Percentiles rank a stretch among this genome's conserved stretches.
Evolutionary conservation across 176 grass and related monocot genomes (phyloP).

Genomic region (Phragmites australis): DNA sequence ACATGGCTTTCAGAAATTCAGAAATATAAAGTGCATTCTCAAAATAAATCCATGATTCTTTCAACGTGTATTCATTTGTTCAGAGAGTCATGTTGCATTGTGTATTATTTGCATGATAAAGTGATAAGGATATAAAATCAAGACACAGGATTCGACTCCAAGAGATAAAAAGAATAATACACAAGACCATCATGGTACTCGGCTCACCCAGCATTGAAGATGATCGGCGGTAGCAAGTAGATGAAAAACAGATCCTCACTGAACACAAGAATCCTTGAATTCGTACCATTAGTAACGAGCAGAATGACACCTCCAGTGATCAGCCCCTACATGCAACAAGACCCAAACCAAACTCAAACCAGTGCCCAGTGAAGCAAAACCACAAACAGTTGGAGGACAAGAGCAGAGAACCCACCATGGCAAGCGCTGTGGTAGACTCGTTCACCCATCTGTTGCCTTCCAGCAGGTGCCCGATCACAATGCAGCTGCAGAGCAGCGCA

Average conservation of each 20-base stretch:
- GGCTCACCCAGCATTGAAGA: conserved; percentile 96
- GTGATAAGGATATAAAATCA: neutral
- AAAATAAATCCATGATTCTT: neutral
- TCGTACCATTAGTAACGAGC: conserved; percentile 49
- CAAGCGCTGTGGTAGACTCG: conserved; percentile 78
- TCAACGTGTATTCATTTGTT: neutral
- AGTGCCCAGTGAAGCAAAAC: conserved; percentile 6
- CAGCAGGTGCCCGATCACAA: conserved; percentile 87
- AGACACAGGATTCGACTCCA: neutral
- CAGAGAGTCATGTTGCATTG: neutral
- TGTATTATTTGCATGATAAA: conserved; percentile 11
- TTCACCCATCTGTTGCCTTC: conserved; percentile 92
- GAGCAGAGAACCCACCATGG: conserved; percentile 52
- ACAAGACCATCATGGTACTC: neutral
- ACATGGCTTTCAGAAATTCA: neutral
- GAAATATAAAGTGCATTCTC: neutral
- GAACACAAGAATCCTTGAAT: conserved; percentile 77
- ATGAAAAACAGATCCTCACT: conserved; percentile 94
- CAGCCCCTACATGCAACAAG: conserved; percentile 54
- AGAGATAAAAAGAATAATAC: neutral
- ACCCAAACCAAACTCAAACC: neutral
- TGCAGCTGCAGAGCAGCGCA: conserved; percentile 79
- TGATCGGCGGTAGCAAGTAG: conserved; percentile 94
- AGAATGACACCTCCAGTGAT: conserved; percentile 77
- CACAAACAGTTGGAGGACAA: conserved; percentile 1